Conservation (phyloP, 164 flowering plant genomes). For the Chimonanthus praecox region DNA sequence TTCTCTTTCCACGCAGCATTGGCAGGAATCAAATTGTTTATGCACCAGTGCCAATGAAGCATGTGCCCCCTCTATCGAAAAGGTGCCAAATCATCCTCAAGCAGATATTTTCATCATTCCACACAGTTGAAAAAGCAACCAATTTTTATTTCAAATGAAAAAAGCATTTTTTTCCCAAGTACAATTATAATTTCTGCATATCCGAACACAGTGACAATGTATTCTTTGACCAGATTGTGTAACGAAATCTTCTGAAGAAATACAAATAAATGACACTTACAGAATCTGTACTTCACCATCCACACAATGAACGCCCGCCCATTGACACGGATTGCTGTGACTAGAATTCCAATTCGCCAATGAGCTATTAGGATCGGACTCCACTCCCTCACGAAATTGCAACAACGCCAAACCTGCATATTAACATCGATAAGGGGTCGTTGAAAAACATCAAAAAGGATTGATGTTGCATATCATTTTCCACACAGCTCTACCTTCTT, state of each 20-base stretch:
- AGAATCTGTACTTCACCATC: slow-evolving; percentile 13
- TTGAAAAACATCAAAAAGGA: not conserved
- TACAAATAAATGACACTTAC: slow-evolving; percentile 7
- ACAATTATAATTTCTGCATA: too few relatives aligned
- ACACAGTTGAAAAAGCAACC: too few relatives aligned
- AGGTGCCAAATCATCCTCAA: too few relatives aligned
- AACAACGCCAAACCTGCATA: slow-evolving; percentile 62
- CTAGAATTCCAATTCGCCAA: slow-evolving; percentile 62
- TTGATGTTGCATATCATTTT: not conserved
- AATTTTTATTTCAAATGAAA: too few relatives aligned
- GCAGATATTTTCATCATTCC: too few relatives aligned
- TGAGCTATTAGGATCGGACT: slow-evolving; percentile 54
- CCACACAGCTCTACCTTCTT: slow-evolving; percentile 44
- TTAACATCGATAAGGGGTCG: not conserved
- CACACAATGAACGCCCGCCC: slow-evolving; percentile 73
- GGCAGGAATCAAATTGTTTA: too few relatives aligned
- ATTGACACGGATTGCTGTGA: slow-evolving; percentile 55
- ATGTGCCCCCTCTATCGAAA: too few relatives aligned
- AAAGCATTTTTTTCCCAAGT: too few relatives aligned
- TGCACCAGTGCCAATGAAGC: too few relatives aligned
- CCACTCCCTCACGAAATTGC: slow-evolving; percentile 47
- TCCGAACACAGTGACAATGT: not conserved
- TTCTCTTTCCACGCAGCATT: too few relatives aligned
- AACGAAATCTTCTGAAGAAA: not conserved
- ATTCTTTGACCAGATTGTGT: not conserved